Evolutionary conservation across 257 asterid species (phyloP).

Genomic region (Solanum okadae): DNA sequence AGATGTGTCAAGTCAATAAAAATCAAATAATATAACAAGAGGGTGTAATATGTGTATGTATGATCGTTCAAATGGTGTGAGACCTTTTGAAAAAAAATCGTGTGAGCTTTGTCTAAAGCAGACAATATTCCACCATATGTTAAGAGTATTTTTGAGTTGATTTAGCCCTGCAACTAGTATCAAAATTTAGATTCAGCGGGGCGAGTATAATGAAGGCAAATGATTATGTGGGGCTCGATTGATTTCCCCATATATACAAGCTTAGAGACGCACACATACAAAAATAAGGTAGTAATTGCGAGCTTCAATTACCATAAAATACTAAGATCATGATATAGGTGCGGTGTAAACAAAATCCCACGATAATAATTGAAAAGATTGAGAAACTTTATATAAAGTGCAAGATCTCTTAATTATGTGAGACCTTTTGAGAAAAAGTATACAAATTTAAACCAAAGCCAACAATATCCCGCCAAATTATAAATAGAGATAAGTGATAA

Average conservation of each 20-base stretch:
- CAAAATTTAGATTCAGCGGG: too few species aligned
- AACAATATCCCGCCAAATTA: too few species aligned
- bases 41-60: background rate
- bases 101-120: background rate
- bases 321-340: too few species aligned
- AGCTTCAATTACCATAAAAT: background rate
- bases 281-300: background rate
- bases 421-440: background rate
- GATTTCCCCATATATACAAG: background rate
- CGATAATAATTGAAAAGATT: background rate
- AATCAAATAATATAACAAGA: too few species aligned
- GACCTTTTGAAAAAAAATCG: too few species aligned
- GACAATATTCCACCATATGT: too few species aligned
- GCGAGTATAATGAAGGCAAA: background rate
- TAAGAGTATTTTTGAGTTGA: background rate
- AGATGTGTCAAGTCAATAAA: too few species aligned
- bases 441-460: background rate
- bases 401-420: background rate
- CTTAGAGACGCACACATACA: background rate
- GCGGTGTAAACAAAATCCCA: background rate
- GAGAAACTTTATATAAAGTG: background rate
- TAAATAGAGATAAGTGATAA: too few species aligned
- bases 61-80: background rate
- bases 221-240: background rate
- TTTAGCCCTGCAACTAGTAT: background rate